phyloP scores from a whole-genome alignment of 2,329 filamentous ascomycete genomes.

The Fusarium caatingaense region DNA sequence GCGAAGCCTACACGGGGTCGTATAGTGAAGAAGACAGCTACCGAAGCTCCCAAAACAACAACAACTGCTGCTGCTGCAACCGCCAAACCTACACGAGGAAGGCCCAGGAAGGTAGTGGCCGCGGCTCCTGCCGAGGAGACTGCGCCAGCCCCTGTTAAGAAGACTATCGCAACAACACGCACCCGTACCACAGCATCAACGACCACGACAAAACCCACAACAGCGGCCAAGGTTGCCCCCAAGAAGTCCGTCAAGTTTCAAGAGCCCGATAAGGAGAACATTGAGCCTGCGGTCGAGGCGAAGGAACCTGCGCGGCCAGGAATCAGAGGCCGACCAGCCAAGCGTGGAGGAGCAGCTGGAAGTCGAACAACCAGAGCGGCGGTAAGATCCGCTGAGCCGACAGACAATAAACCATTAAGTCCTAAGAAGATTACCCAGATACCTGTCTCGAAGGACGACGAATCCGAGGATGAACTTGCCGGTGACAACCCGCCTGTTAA shows the following conservation, averaged over 20 bases:
- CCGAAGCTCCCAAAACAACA: conserved; percentile 39
- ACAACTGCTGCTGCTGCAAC: conserved; percentile 38
- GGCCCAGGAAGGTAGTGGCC: conserved; percentile 56
- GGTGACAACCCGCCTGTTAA: conserved; percentile 63
- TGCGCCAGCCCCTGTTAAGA: conserved; percentile 50
- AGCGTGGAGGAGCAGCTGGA: conserved; percentile 50
- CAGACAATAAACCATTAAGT: conserved; percentile 66
- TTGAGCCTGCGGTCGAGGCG: conserved; percentile 56
- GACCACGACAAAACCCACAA: conserved; percentile 51
- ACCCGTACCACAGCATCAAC: conserved; percentile 47
- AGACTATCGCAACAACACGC: conserved; percentile 47
- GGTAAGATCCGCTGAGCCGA: conserved; percentile 48
- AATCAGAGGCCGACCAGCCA: conserved; percentile 58
- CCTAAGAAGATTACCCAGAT: conserved; percentile 74
- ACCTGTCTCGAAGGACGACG: conserved; percentile 59
- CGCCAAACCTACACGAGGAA: conserved; percentile 55
- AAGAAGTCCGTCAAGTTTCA: conserved; percentile 74
- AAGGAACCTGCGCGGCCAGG: conserved; percentile 53
- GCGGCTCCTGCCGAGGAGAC: conserved; percentile 37
- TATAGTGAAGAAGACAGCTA: conserved; percentile 44
- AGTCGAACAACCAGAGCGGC: conserved; percentile 52
- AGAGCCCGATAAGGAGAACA: conserved; percentile 73
- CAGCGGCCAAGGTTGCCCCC: conserved; percentile 56
- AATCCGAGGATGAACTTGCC: conserved; percentile 71
- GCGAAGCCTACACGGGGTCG: conserved; percentile 48